Conservation (phyloP, 306 rosid genomes). For the Glycine latifolia region DNA sequence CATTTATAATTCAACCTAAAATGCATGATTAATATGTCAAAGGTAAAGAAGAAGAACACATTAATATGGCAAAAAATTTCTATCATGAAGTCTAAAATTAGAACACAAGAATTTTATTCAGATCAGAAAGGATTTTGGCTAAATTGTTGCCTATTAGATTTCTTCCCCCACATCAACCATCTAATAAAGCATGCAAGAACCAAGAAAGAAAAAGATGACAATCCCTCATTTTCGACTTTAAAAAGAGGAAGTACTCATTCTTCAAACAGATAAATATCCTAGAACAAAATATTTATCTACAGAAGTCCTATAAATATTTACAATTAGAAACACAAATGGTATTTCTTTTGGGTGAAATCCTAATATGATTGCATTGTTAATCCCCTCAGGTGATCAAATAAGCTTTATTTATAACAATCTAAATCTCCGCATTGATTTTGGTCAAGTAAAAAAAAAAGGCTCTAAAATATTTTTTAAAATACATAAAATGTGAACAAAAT, state of each 20-base stretch:
- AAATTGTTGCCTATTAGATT: background rate
- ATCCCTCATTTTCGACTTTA: background rate
- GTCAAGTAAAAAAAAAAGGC: constrained; percentile 30
- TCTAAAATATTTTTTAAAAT: constrained; percentile 31
- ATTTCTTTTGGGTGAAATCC: constrained; percentile 26
- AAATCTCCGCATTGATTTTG: constrained; percentile 9
- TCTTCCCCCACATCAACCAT: too few relatives aligned
- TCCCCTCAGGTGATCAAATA: constrained; percentile 15
- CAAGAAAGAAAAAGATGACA: constrained; percentile 23
- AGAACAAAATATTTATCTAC: constrained; percentile 9
- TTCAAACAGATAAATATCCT: background rate
- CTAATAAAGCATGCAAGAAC: background rate
- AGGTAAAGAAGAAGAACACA: constrained; percentile 19
- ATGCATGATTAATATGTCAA: background rate
- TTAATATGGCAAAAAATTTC: constrained; percentile 8
- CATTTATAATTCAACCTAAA: background rate
- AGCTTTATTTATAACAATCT: constrained; percentile 16
- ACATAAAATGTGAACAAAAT: constrained; percentile 8
- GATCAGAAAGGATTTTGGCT: constrained; percentile 23
- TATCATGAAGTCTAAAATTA: constrained; percentile 8
- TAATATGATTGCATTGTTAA: background rate
- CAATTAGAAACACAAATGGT: background rate
- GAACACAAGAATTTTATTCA: constrained; percentile 7
- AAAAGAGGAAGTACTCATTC: constrained; percentile 10
- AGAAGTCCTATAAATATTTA: background rate